Base-by-base conservation (phyloP, 106 monocot species). In the Dendrobium huoshanense region DNA sequence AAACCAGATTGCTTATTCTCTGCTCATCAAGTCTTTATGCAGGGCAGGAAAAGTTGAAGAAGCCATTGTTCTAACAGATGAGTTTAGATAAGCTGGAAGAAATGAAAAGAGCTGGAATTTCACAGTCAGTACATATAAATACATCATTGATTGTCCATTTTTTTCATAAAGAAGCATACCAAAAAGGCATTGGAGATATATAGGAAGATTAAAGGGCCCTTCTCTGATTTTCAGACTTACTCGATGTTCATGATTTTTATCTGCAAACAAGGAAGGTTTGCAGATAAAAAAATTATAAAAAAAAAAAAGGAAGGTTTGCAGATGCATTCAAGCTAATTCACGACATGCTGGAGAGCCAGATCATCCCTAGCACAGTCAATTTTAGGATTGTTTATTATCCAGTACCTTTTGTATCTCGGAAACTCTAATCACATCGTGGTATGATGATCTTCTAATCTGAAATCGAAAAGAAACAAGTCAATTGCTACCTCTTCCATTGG, bases 101-200 rank as follows among this genome's bases (percentile, higher is more conserved):
- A n/a, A n/a, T n/a, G n/a, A n/a, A n/a, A n/a, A n/a, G n/a, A n/a
- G n/a, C n/a, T 65, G 94, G 94, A 1, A 79, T 92, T 33, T 51
- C 85, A 22, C 43, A 78, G 44, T 91, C 91, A 0, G 79, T 77
- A 2, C 92, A 98, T 41, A 89, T 94, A 78, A 82, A 91, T 59
- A 97, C 97, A 70, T 92, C 94, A 13, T 79, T 97, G 13, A 91
- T 97, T 17, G 90, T 87, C 51, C 91, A 97, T n/a, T 88, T 91
- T 86, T 75, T 92, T 88, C 33, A 87, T 78, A 77, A 86, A 89
- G 84, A 88, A 89, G 68, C 72, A 88, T 77, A 85, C 88, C 47
- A 81, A 40, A 7, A 91, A 84, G 58, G 97, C 94, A 17, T 22
- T 81, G n/a, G 88, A 88, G 67, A 83, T 87, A 31, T 84, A 92